Conservation (phyloP, 306 rosid species). For the Elaeagnus macrophylla region DNA sequence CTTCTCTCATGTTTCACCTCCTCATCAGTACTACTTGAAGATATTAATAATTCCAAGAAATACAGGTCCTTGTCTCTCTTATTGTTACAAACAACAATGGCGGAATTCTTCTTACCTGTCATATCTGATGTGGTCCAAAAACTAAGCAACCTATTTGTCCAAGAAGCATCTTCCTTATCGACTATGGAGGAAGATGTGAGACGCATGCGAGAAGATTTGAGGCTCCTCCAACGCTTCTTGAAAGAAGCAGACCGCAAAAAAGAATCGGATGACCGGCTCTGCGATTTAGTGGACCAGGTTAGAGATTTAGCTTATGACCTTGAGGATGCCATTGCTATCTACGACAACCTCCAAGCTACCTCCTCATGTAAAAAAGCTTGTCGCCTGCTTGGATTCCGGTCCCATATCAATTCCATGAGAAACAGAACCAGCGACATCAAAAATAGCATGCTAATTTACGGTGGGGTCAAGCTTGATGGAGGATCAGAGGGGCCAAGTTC, state of each 20-base stretch:
- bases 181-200: neutral
- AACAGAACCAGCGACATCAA: neutral
- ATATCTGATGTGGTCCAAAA: neutral
- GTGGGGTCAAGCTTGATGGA: neutral
- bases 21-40: too few relatives aligned
- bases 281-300: neutral
- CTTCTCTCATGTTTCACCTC: too few relatives aligned
- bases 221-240: neutral
- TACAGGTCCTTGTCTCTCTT: neutral
- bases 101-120: neutral
- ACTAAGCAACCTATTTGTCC: neutral
- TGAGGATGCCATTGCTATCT: slow-evolving; percentile 1
- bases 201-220: neutral
- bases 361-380: neutral
- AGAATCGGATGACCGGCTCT: neutral
- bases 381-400: neutral
- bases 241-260: neutral
- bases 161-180: neutral
- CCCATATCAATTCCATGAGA: neutral
- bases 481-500: neutral
- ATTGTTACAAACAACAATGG: neutral
- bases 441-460: neutral
- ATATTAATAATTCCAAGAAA: too few relatives aligned
- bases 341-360: neutral
- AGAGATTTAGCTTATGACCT: neutral